A percentile compares a stretch with the other conserved stretches of the same genome.
Evolutionary conservation across 495 filamentous ascomycete species (phyloP).

Genomic region (Aspergillus coremiiformis): DNA sequence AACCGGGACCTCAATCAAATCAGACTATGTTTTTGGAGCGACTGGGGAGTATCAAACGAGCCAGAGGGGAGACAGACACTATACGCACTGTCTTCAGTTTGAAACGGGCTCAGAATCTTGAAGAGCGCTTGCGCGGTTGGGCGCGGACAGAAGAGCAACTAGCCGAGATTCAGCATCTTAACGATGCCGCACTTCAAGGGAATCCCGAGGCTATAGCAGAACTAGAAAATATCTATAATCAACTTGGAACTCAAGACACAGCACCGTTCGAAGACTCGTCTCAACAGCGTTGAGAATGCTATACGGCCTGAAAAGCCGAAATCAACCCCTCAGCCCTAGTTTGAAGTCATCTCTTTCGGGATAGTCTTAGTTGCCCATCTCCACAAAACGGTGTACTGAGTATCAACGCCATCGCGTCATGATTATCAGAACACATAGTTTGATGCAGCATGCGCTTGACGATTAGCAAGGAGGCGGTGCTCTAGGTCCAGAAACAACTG

Average conservation of each 20-base stretch:
- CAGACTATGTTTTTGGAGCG: constrained; percentile 41
- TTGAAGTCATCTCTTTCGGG: background rate
- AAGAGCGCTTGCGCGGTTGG: constrained; percentile 32
- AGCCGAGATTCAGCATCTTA: constrained; percentile 27
- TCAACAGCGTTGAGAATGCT: constrained; percentile 1
- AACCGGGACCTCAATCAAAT: constrained; percentile 18
- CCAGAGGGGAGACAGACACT: constrained; percentile 38
- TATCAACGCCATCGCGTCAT: background rate
- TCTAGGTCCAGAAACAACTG: background rate
- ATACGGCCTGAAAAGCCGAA: background rate
- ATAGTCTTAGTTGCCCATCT: background rate
- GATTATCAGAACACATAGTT: background rate
- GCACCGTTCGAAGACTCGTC: background rate
- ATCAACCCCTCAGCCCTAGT: background rate
- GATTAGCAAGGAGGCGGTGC: background rate
- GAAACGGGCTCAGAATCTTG: constrained; percentile 23
- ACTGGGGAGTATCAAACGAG: constrained; percentile 34
- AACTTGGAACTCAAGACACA: constrained; percentile 14
- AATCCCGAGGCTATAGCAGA: constrained; percentile 28
- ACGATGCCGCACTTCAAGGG: constrained; percentile 27
- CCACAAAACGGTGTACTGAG: background rate
- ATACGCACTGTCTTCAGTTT: constrained; percentile 33
- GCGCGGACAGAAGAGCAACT: constrained; percentile 36
- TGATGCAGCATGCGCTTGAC: background rate
- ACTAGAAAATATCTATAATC: constrained; percentile 25